phyloP scores from a whole-genome alignment of 208 protist genomes.

The Trichomonas vaginalis region DNA sequence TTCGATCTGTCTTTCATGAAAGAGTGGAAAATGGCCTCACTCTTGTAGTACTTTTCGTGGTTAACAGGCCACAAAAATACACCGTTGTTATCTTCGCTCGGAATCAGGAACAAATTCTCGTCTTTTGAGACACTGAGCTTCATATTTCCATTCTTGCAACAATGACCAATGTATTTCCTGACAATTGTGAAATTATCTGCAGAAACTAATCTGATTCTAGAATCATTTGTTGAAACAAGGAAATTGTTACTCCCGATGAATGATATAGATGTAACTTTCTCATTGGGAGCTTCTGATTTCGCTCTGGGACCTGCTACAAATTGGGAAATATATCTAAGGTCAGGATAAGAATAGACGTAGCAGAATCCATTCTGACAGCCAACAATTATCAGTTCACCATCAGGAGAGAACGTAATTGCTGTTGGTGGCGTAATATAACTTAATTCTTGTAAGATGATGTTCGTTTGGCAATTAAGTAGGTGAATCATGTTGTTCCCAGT shows the following conservation, averaged over 20 bases:
- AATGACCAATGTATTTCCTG: not conserved
- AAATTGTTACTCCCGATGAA: not conserved
- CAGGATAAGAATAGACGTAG: not conserved
- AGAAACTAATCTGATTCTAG: not conserved
- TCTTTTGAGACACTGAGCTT: not conserved
- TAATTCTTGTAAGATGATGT: not conserved
- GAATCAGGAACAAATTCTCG: not conserved
- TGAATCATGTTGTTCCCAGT: not conserved
- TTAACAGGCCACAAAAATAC: not conserved
- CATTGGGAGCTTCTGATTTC: not conserved
- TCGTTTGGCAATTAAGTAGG: not conserved
- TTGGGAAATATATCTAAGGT: not conserved
- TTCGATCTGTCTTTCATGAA: not conserved
- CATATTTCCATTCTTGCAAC: not conserved
- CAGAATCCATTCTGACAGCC: not conserved
- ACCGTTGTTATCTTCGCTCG: not conserved
- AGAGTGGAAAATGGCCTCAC: too few relatives aligned
- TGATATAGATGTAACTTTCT: not conserved
- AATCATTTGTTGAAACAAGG: not conserved
- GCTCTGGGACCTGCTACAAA: not conserved
- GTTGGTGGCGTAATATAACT: not conserved
- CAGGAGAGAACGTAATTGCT: not conserved
- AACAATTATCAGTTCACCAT: not conserved
- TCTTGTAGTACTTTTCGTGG: not conserved
- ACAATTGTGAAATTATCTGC: not conserved